phyloP scores from a whole-genome alignment of 495 filamentous ascomycete genomes.

The Durotheca rogersii region DNA sequence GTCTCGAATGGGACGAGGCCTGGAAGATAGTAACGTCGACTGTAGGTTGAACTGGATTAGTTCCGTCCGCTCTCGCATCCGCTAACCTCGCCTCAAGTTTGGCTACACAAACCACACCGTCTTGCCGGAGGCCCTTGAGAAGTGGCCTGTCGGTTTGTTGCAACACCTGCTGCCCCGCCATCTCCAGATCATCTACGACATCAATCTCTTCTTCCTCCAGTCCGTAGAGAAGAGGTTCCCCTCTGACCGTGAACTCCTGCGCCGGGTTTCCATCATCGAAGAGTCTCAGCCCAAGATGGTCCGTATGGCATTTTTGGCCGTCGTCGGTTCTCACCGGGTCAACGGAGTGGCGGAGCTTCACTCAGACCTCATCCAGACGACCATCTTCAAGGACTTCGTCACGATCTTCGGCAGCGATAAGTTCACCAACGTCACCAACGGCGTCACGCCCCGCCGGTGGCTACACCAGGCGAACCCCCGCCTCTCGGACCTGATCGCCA shows the following conservation, averaged over 20 bases:
- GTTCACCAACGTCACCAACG: constrained; percentile 98
- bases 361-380: constrained; percentile 94
- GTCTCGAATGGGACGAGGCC: constrained; percentile 89
- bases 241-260: constrained; percentile 79
- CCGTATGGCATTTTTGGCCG: constrained; percentile 91
- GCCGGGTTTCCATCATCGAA: constrained; percentile 91
- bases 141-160: constrained; percentile 93
- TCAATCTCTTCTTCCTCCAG: constrained; percentile 93
- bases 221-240: constrained; percentile 86
- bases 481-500: constrained; percentile 87
- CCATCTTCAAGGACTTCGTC: constrained; percentile 99
- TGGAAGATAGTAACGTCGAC: constrained; percentile 72
- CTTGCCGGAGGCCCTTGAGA: constrained; percentile 93
- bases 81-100: constrained; percentile 54
- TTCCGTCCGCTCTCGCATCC: background rate
- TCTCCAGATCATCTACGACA: constrained; percentile 97
- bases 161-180: constrained; percentile 93
- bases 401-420: constrained; percentile 90
- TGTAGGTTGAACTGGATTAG: constrained; percentile 28
- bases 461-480: constrained; percentile 95
- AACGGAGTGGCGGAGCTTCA: constrained; percentile 97
- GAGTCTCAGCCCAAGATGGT: constrained; percentile 98
- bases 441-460: constrained; percentile 93
- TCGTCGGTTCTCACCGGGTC: constrained; percentile 98
- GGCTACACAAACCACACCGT: constrained; percentile 99